Evolutionary conservation across 192 early-diverging fungal genomes (phyloP).

Genomic region (Entophlyctis helioformis): DNA sequence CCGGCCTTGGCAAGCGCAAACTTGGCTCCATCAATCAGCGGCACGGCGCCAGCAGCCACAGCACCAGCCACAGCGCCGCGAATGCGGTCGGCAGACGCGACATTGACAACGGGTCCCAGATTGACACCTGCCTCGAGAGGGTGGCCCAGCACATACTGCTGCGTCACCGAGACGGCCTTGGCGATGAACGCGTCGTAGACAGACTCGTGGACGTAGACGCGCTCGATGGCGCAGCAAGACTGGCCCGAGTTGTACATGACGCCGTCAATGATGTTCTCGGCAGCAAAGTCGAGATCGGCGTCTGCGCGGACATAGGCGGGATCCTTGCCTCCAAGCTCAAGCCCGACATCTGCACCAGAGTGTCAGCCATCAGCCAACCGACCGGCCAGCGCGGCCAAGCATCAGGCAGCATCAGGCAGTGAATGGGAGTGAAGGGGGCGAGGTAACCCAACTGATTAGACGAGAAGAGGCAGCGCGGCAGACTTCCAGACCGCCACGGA

Average conservation of each 20-base stretch:
- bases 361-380: no score
- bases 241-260: conserved; percentile 76
- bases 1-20: conserved; percentile 48
- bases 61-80: conserved; percentile 59
- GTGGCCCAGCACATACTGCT: conserved; percentile 54
- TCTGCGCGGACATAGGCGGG: conserved; percentile 68
- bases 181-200: conserved; percentile 62
- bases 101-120: conserved; percentile 64
- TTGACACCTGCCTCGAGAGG: conserved; percentile 47
- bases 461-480: conserved; percentile 23
- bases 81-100: conserved; percentile 54
- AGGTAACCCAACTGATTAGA: conserved; percentile 36
- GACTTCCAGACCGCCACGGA: conserved; percentile 57
- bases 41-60: conserved; percentile 52
- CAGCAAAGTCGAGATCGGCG: conserved; percentile 57
- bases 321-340: conserved; percentile 81
- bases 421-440: no score
- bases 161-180: conserved; percentile 36
- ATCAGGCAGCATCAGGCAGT: no score
- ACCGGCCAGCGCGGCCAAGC: no score
- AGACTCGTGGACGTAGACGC: conserved; percentile 64
- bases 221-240: conserved; percentile 68
- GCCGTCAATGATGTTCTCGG: conserved; percentile 66
- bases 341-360: conserved; percentile 50
- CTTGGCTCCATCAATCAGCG: conserved; percentile 39